Evolutionary conservation across 495 filamentous ascomycete species (phyloP).

Genomic region (Cairneyella variabilis): DNA sequence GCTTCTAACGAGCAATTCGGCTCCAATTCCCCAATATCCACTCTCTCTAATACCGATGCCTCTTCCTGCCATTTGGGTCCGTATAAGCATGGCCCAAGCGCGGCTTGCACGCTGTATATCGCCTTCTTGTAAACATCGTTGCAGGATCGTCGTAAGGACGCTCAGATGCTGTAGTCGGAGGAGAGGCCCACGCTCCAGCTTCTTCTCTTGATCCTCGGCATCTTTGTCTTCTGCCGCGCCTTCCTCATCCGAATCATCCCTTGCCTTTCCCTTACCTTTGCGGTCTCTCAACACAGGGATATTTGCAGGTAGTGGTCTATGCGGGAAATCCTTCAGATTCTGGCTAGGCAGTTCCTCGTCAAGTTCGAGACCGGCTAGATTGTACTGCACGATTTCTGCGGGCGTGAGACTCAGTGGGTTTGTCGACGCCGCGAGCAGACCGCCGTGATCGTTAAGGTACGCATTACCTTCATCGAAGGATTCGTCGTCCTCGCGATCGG

Average conservation of each 20-base stretch:
- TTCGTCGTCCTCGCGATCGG: neutral
- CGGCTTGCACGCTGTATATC: constrained; percentile 60
- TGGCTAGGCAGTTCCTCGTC: constrained; percentile 38
- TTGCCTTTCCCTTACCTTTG: constrained; percentile 13
- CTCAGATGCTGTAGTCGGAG: constrained; percentile 54
- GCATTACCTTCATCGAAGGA: neutral
- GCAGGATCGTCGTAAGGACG: constrained; percentile 57
- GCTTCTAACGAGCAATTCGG: constrained; percentile 58
- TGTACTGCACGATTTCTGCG: constrained; percentile 45
- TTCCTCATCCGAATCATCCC: constrained; percentile 12
- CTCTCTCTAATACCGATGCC: constrained; percentile 52
- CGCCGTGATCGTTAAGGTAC: neutral
- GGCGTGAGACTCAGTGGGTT: constrained; percentile 38
- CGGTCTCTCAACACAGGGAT: neutral
- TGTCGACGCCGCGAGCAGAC: constrained; percentile 9
- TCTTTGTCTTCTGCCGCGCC: neutral
- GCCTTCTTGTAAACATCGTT: constrained; percentile 54
- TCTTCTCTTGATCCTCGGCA: neutral
- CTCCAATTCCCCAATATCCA: constrained; percentile 65
- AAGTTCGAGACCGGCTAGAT: constrained; percentile 41
- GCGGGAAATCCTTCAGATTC: constrained; percentile 42
- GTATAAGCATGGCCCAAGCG: constrained; percentile 62
- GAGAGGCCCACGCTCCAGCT: constrained; percentile 7
- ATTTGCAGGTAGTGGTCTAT: constrained; percentile 31
- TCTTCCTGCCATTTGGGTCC: constrained; percentile 46